Conservation (phyloP, 202 grass and related monocot genomes). For the Schoenoplectus triqueter region DNA sequence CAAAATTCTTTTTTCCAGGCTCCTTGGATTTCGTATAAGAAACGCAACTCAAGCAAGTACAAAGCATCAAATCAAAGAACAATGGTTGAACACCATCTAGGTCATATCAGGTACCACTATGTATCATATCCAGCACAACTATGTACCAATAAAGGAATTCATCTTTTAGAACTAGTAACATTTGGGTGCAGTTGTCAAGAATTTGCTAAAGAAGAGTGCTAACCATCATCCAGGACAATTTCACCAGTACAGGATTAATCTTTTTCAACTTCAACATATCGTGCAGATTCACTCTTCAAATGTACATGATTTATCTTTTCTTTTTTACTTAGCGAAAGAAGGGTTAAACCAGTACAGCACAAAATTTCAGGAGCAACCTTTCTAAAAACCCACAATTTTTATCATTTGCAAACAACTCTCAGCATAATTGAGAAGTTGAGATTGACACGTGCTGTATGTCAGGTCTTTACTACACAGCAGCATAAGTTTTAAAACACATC, state of each 20-base stretch:
- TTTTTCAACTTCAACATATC: background rate
- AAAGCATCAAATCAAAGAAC: background rate
- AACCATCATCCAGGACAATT: background rate
- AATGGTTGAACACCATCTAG: background rate
- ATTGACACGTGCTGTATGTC: background rate
- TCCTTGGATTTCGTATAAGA: background rate
- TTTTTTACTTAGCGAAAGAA: background rate
- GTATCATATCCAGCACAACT: background rate
- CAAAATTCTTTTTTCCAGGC: background rate
- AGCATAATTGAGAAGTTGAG: background rate
- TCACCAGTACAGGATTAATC: background rate
- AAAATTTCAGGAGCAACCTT: background rate
- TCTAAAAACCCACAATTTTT: background rate
- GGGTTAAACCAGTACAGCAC: background rate
- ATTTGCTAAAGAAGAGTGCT: background rate
- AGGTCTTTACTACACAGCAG: background rate
- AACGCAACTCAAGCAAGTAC: background rate
- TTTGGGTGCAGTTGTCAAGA: background rate
- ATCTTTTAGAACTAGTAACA: background rate
- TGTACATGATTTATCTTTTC: background rate
- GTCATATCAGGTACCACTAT: conserved; percentile 18
- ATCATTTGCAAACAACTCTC: conserved; percentile 22
- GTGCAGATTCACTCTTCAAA: background rate
- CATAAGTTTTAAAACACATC: background rate
- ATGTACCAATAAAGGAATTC: conserved; percentile 1